Evolutionary conservation across 1,139 yeast genomes (phyloP).

Genomic region (Maudiozyma humilis): DNA sequence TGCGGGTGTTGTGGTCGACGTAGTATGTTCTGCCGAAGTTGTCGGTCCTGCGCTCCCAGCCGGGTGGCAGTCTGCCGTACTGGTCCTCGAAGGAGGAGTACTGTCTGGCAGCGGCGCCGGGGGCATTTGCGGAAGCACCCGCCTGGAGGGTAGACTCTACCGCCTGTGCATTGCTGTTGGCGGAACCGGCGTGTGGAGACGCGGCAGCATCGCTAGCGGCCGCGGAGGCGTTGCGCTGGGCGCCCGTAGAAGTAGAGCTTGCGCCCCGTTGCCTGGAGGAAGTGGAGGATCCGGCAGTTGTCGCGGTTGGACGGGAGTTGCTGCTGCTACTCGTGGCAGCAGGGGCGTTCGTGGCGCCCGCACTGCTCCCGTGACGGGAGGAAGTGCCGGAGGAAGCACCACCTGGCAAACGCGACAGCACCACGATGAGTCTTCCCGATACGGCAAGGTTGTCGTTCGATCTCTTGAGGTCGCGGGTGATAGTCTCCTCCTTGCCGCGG

Average conservation of each 20-base stretch:
- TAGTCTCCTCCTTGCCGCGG: conserved; percentile 63
- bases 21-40: conserved; percentile 95
- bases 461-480: conserved; percentile 84
- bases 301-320: background rate
- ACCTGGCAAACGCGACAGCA: conserved; percentile 38
- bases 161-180: conserved; percentile 22
- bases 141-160: conserved; percentile 20
- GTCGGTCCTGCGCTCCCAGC: conserved; percentile 98
- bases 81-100: conserved; percentile 94
- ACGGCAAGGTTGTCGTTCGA: conserved; percentile 89
- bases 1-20: conserved; percentile 94
- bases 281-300: background rate
- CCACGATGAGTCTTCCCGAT: conserved; percentile 82
- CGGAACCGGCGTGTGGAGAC: conserved; percentile 7
- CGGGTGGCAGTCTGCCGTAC: conserved; percentile 91
- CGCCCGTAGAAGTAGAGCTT: conserved; percentile 8
- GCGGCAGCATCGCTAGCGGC: too few species aligned
- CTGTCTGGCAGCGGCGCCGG: conserved; percentile 39
- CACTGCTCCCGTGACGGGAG: conserved; percentile 7
- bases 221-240: conserved; percentile 10
- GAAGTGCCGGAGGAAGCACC: conserved; percentile 1
- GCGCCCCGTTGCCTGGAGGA: conserved; percentile 13
- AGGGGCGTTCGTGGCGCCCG: conserved; percentile 16
- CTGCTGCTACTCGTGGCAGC: conserved; percentile 8
- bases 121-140: conserved; percentile 15